These are phyloP conservation scores for Rubia tinctorum DNA, from an alignment of 305 asterid genomes.

Conservation along the genomic window DNA sequence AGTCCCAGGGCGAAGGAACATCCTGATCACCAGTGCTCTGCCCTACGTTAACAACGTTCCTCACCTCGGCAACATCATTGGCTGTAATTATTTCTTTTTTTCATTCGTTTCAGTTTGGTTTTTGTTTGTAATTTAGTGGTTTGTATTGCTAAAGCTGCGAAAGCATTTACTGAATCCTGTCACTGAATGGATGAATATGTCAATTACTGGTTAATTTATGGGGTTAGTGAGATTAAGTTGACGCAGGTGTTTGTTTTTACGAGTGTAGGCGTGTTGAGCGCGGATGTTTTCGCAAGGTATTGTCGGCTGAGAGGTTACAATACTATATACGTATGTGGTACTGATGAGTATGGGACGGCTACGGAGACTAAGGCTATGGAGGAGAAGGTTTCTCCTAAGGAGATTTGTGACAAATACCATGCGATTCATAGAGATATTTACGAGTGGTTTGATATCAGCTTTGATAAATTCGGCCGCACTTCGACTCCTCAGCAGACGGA, in stretches of 20 bases:
- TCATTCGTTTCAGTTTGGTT: background rate
- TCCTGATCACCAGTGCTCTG: constrained; percentile 88
- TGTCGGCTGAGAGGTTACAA: constrained; percentile 57
- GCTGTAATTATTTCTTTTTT: constrained; percentile 44
- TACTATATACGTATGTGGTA: constrained; percentile 39
- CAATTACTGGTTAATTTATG: background rate
- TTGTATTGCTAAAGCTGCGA: background rate
- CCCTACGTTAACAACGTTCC: constrained; percentile 97
- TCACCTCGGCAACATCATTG: constrained; percentile 95
- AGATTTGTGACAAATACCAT: constrained; percentile 58
- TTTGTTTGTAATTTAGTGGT: background rate
- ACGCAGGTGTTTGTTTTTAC: constrained; percentile 10
- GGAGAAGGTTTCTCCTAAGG: constrained; percentile 31
- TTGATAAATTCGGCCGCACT: constrained; percentile 95
- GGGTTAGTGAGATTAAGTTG: no score
- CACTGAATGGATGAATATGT: background rate
- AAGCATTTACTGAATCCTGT: background rate
- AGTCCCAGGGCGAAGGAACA: constrained; percentile 68
- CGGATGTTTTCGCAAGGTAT: constrained; percentile 88
- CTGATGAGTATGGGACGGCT: constrained; percentile 50
- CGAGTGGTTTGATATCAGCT: constrained; percentile 81
- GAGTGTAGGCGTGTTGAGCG: constrained; percentile 85
- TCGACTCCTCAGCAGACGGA: constrained; percentile 91
- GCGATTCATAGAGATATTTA: constrained; percentile 82
- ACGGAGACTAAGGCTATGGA: constrained; percentile 48